Evolutionary conservation across 192 early-diverging fungal genomes (phyloP).

Genomic region (Glomus cerebriforme): DNA sequence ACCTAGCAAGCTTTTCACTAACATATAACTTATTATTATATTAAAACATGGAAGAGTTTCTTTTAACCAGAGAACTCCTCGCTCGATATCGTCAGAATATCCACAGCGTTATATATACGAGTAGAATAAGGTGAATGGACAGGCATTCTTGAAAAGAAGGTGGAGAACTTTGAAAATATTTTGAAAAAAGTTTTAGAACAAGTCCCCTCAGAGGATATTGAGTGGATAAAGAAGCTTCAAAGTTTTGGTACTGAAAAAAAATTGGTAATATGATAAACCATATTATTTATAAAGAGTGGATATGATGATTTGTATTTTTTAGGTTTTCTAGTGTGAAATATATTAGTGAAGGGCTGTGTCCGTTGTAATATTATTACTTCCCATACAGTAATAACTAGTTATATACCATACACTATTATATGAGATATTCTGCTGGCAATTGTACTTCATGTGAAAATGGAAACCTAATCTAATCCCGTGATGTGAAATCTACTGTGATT

Average conservation of each 20-base stretch:
- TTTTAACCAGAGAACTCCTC: slow-evolving; percentile 9
- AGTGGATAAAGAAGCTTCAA: slow-evolving; percentile 7
- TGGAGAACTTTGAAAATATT: too few species aligned
- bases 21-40: not conserved
- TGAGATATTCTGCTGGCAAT: not conserved
- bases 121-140: too few species aligned
- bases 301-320: slow-evolving; percentile 5
- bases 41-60: slow-evolving; percentile 4
- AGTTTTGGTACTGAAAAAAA: not conserved
- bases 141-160: too few species aligned
- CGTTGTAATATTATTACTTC: slow-evolving; percentile 4
- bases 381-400: slow-evolving; percentile 10
- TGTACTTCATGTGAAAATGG: slow-evolving; percentile 1
- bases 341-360: not conserved
- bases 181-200: too few species aligned
- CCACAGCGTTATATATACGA: not conserved
- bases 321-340: not conserved
- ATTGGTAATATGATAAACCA: not conserved
- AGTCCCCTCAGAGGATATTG: too few species aligned
- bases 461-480: too few species aligned
- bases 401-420: not conserved
- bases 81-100: not conserved
- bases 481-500: not conserved
- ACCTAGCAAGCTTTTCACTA: too few species aligned
- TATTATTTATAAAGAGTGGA: not conserved